Evolutionary conservation across 192 early-diverging fungal species (phyloP), one percentile per base, ranked within the genome.

Genomic region (Allomyces arbusculus): DNA sequence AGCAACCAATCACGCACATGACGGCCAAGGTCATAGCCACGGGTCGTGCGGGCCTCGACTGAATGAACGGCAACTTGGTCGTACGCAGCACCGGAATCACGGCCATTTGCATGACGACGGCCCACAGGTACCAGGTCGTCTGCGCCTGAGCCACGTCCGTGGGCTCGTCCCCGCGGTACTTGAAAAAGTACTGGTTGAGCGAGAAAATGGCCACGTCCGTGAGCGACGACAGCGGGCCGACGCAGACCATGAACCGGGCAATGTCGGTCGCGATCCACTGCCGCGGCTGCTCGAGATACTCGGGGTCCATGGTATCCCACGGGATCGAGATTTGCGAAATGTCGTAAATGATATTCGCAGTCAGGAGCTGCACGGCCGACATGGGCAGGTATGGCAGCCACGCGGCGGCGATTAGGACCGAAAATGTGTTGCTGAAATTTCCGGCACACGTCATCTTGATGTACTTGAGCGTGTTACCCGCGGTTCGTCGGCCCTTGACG

Each of bases 401-500:
- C 16, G 71, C 68, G 4, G 77, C 72, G 23, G 80, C 78, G 8
- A 76, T 63, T 12, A 81, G 65, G 45, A 79, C 65, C 23, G 78
- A 80, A 55, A 80, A 81, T 24, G 78, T 76, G 28, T 80, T 81
- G 14, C 78, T 78, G 63, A 81, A 79, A 64, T 81, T 81, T 65
- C 75, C 74, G 14, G 80, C 80, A 45, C 70, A 69, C n/a, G 78
- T 76, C 78, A 80, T 78, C 63, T 76, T 70, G 66, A 81, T 78
- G 50, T 74, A 73, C 64, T 81, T 81, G 75, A 79, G 76, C 8
- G 78, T 79, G 67, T 80, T 81, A 10, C 74, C 80, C 61, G 74
- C 72, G 23, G 78, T 79, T 11, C 69, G 73, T 10, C 80, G 72
- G 24, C 80, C 78, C 44, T 71, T 65, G 10, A 74, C 23, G 10